Evolutionary conservation across 2,329 filamentous ascomycete species (phyloP).

Genomic region (Teratosphaeria epicoccoides): DNA sequence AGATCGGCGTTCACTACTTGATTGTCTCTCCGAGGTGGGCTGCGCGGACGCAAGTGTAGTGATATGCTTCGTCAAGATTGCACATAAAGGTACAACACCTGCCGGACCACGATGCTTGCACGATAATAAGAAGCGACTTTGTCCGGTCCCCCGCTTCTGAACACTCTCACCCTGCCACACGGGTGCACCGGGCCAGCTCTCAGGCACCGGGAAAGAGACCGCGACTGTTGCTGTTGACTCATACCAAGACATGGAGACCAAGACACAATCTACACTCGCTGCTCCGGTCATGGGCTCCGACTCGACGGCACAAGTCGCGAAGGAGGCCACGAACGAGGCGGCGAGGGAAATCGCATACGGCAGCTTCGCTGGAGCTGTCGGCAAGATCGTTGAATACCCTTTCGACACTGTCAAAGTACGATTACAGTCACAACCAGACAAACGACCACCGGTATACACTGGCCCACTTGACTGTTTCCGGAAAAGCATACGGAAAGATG

Average conservation of each 20-base stretch:
- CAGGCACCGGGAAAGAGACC: too few relatives aligned
- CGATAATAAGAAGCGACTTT: too few relatives aligned
- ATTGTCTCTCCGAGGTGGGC: not conserved
- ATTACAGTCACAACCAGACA: constrained; percentile 86
- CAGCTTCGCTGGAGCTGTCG: constrained; percentile 79
- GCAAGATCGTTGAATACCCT: constrained; percentile 95
- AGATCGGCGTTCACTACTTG: not conserved
- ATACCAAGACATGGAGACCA: not conserved
- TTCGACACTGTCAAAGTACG: constrained; percentile 98
- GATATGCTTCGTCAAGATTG: not conserved
- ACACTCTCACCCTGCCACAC: too few relatives aligned
- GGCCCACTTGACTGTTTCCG: constrained; percentile 90
- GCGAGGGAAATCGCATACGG: constrained; percentile 82
- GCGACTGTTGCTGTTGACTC: not conserved
- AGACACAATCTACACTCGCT: not conserved
- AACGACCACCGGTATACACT: constrained; percentile 67
- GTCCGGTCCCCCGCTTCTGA: too few relatives aligned
- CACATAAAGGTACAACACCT: too few relatives aligned
- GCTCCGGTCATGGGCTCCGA: not conserved
- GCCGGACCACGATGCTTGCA: constrained; percentile 23
- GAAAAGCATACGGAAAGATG: constrained; percentile 70
- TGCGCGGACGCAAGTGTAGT: not conserved
- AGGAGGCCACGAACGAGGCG: constrained; percentile 44
- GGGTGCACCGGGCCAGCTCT: too few relatives aligned
- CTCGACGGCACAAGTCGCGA: not conserved